A percentile compares a stretch with the other conserved stretches of the same genome.
Conservation (phyloP, 352 stramenopile species). For the Phytophthora colocasiae region DNA sequence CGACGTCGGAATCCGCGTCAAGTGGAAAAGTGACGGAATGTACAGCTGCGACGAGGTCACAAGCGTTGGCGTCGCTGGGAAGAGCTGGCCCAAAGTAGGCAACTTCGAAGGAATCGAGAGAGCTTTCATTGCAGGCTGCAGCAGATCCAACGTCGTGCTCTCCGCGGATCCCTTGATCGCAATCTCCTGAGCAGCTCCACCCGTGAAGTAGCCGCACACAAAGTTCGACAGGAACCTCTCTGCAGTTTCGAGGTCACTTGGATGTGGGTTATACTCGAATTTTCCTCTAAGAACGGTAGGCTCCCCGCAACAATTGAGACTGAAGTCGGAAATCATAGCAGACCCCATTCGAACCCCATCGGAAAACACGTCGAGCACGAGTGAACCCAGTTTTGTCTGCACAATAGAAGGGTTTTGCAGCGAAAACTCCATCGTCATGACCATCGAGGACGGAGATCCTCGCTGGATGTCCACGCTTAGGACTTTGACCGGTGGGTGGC, state of each 20-base stretch:
- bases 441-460: slow-evolving; percentile 54
- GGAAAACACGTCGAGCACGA: slow-evolving; percentile 63
- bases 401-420: slow-evolving; percentile 80
- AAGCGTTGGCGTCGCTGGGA: slow-evolving; percentile 71
- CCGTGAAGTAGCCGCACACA: slow-evolving; percentile 81
- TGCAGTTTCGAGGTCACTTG: slow-evolving; percentile 36
- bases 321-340: slow-evolving; percentile 68
- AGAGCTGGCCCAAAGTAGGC: slow-evolving; percentile 67
- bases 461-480: slow-evolving; percentile 69
- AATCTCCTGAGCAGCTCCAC: slow-evolving; percentile 74
- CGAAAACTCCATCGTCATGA: slow-evolving; percentile 73
- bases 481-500: slow-evolving; percentile 63
- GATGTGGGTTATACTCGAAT: slow-evolving; percentile 66
- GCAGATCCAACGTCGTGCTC: slow-evolving; percentile 66
- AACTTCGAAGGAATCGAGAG: slow-evolving; percentile 68
- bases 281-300: slow-evolving; percentile 57
- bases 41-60: slow-evolving; percentile 83
- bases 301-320: slow-evolving; percentile 69
- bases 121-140: slow-evolving; percentile 63
- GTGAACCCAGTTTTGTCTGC: slow-evolving; percentile 58
- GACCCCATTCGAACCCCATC: slow-evolving; percentile 59
- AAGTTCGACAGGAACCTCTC: slow-evolving; percentile 86
- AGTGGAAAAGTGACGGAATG: slow-evolving; percentile 73
- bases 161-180: slow-evolving; percentile 59
- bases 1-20: slow-evolving; percentile 72